Conservation (phyloP, 768 basidiomycete species). For the Phylloporus arenicola region DNA sequence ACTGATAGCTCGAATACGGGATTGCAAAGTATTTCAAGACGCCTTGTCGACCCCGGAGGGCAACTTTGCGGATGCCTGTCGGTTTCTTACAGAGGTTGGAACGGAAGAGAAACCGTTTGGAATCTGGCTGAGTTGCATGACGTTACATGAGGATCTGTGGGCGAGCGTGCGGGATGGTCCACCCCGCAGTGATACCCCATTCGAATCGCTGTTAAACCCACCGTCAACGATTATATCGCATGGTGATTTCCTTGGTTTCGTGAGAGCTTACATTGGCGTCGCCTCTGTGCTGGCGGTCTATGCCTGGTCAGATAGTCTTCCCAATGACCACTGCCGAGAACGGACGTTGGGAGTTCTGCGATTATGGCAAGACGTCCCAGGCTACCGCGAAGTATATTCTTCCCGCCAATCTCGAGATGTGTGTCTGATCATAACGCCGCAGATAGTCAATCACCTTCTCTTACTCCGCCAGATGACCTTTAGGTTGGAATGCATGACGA, state of each 20-base stretch:
- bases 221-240: conserved; percentile 33
- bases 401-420: conserved; percentile 6
- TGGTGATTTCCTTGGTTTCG: conserved; percentile 57
- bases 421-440: conserved; percentile 23
- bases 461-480: conserved; percentile 67
- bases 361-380: conserved; percentile 43
- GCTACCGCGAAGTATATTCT: conserved; percentile 61
- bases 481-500: conserved; percentile 68
- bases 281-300: conserved; percentile 63
- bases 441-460: conserved; percentile 71
- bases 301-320: conserved; percentile 77
- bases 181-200: conserved; percentile 23
- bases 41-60: conserved; percentile 50
- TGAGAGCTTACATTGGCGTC: conserved; percentile 64
- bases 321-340: conserved; percentile 58
- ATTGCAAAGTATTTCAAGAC: conserved; percentile 60
- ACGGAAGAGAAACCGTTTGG: conserved; percentile 64
- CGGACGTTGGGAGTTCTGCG: conserved; percentile 53
- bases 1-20: conserved; percentile 45
- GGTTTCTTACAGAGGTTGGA: conserved; percentile 55
- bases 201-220: conserved; percentile 36
- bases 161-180: conserved; percentile 24
- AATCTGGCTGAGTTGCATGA: conserved; percentile 68
- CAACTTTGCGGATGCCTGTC: conserved; percentile 45
- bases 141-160: conserved; percentile 49